A percentile compares a stretch with the other conserved stretches of the same genome.
Conservation (phyloP, 176 grass and related monocot genomes). For the Guadua angustifolia region DNA sequence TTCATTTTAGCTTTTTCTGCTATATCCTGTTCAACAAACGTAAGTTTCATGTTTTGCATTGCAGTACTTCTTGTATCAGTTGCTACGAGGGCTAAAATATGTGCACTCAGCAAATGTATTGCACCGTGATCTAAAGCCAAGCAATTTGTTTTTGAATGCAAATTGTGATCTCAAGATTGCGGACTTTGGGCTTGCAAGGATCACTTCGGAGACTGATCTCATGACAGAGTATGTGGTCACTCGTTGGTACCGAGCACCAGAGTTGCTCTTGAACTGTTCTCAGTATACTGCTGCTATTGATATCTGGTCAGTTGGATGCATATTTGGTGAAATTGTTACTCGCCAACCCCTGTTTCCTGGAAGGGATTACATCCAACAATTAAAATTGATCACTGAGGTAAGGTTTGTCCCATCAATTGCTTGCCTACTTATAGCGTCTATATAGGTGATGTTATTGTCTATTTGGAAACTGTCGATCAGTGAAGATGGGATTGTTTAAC, state of each 20-base stretch:
- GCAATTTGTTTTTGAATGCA: slow-evolving; percentile 88
- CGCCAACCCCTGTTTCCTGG: slow-evolving; percentile 89
- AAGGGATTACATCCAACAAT: slow-evolving; percentile 91
- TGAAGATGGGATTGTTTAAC: slow-evolving; percentile 8
- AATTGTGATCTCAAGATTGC: slow-evolving; percentile 97
- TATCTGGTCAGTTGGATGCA: slow-evolving; percentile 97
- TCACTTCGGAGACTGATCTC: slow-evolving; percentile 86
- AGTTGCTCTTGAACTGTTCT: slow-evolving; percentile 90
- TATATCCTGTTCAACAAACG: slow-evolving; percentile 22
- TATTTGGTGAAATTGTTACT: slow-evolving; percentile 90
- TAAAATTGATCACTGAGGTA: slow-evolving; percentile 94
- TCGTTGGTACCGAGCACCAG: slow-evolving; percentile 95
- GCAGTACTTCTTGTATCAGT: slow-evolving; percentile 95
- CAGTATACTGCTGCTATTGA: slow-evolving; percentile 94
- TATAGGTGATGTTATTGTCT: neutral
- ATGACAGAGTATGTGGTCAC: slow-evolving; percentile 99
- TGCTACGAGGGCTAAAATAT: slow-evolving; percentile 91
- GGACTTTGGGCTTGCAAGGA: slow-evolving; percentile 93
- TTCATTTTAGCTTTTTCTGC: slow-evolving; percentile 36
- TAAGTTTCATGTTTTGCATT: slow-evolving; percentile 46
- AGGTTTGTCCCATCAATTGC: neutral
- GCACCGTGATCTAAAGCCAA: slow-evolving; percentile 95
- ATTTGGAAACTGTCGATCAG: slow-evolving; percentile 4
- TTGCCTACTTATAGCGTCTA: slow-evolving; percentile 1
- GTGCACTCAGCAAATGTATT: slow-evolving; percentile 96